Base-by-base conservation (phyloP, 257 asterid species). In the Leptodermis oblonga region DNA sequence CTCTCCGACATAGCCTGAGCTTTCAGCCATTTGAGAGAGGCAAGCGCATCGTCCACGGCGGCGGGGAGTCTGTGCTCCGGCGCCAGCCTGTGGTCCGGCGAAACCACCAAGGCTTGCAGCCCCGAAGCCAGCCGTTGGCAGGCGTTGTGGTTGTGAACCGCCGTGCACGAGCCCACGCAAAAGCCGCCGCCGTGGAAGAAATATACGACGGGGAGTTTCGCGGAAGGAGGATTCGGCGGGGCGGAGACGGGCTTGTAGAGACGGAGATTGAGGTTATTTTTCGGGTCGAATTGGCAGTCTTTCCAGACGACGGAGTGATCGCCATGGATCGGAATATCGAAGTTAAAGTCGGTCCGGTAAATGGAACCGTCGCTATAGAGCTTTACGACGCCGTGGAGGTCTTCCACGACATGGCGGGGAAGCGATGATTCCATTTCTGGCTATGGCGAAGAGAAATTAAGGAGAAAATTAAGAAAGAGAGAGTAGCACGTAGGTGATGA, bases 1-100 rank as follows among this genome's bases (percentile, higher is more conserved):
- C 1, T 59, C 67, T 6, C 18, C 59, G 7, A 14, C 18, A 7
- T 17, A 67, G 75, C 89, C 86, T 86, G 90, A 49, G 30, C 37
- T 61, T 75, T 81, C 12, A 92, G 83, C 97, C 97, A 89, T 79
- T 77, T 74, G 1, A 92, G 79, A 20, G 96, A 72, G 55, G 42
- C 20, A 26, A 72, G 6, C 3, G 89, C 76, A 17, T 92, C 96
- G 0, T 86, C 85, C 48, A 83, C 18, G 54, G 97, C 95, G 46
- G 95, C 92, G 7, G 97, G 96, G 17, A 89, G 88, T 42, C 89
- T 64, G 74, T 89, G 84, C 86, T 91, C 97, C 28, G 97, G 97
- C 10, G 97, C 95, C 7, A 86, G 67, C 64, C 97, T 82, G 76
- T 91, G 83, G 81, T 91, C 97, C 48, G 95, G 95, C 17, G 96